Evolutionary conservation across 2,329 filamentous ascomycete genomes (phyloP).

Genomic region (Fusarium algeriense): DNA sequence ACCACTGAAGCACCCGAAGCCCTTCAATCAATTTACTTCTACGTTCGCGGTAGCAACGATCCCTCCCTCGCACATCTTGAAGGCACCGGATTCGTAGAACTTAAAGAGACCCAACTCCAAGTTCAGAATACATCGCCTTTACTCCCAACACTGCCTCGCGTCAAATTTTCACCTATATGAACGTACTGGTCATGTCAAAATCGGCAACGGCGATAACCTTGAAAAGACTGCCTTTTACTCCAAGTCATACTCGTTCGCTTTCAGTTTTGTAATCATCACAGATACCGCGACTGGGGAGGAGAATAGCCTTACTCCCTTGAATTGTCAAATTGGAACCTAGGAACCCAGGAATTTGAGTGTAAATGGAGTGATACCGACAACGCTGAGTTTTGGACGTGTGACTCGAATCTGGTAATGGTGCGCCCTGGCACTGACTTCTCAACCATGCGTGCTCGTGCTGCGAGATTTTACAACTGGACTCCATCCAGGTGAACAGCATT

Average conservation of each 20-base stretch:
- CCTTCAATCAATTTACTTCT: accelerated
- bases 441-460: accelerated
- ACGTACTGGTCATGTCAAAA: background rate
- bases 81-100: accelerated
- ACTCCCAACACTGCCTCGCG: accelerated
- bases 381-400: background rate
- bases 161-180: background rate
- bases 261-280: accelerated
- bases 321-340: background rate
- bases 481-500: background rate
- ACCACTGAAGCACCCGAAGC: background rate
- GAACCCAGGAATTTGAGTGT: background rate
- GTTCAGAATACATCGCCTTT: background rate
- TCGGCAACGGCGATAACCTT: background rate
- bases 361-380: accelerated
- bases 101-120: accelerated
- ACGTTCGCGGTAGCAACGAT: accelerated
- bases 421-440: background rate
- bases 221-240: background rate
- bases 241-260: accelerated
- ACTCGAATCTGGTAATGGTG: background rate
- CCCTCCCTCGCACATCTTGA: accelerated
- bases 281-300: accelerated
- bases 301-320: accelerated
- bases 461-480: background rate